These are phyloP conservation scores for Pilaira anomala DNA, from an alignment of 192 early-diverging fungal species.

Conservation along the genomic window DNA sequence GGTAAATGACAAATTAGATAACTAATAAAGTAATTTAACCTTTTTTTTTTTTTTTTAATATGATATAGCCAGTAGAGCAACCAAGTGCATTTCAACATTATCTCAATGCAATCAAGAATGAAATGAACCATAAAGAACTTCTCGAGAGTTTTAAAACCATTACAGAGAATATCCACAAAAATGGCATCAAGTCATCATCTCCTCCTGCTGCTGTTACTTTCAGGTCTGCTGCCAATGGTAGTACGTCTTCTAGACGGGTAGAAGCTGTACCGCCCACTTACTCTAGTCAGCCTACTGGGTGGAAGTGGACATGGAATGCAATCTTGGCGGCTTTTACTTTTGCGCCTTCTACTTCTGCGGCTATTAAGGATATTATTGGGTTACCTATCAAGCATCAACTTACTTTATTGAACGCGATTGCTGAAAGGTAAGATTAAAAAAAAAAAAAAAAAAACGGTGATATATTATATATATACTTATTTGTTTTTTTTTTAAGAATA, in stretches of 20 bases:
- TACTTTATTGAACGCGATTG: background rate
- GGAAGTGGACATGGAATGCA: conserved; percentile 9
- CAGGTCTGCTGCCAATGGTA: no score
- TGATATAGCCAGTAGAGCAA: no score
- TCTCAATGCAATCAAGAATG: background rate
- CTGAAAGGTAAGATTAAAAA: conserved; percentile 14
- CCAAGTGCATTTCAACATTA: no score
- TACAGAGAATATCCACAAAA: conserved; percentile 7
- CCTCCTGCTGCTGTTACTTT: no score
- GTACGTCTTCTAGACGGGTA: no score
- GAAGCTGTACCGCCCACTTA: background rate
- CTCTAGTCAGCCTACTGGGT: background rate
- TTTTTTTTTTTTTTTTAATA: no score
- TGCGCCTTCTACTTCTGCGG: conserved; percentile 8
- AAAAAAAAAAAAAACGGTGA: no score
- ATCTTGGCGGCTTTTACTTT: background rate
- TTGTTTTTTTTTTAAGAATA: background rate
- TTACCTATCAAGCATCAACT: conserved; percentile 15
- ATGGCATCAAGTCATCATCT: no score
- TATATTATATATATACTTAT: background rate
- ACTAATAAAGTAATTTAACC: no score
- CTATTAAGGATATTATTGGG: conserved; percentile 1
- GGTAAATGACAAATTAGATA: no score
- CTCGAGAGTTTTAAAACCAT: background rate
- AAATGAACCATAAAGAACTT: background rate